These are phyloP conservation scores for Naganishia kalamii DNA, from an alignment of 768 basidiomycete genomes.

Conservation along the genomic window DNA sequence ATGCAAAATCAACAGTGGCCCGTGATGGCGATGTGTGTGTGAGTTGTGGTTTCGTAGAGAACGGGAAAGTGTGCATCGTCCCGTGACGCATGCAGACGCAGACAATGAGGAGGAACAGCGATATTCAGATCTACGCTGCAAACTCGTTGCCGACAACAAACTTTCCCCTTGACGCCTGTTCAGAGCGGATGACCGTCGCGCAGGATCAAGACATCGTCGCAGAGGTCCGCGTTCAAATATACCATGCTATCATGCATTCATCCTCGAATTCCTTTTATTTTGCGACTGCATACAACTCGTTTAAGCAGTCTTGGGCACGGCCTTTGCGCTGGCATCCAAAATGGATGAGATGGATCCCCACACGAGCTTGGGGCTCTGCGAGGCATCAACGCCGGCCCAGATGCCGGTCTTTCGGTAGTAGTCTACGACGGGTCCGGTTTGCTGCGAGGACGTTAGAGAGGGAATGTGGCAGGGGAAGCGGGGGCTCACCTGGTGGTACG, in stretches of 20 bases:
- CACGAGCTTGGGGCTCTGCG: slow-evolving; percentile 83
- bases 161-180: no score
- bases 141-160: no score
- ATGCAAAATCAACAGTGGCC: background rate
- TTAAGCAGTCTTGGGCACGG: slow-evolving; percentile 12
- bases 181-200: no score
- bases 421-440: slow-evolving; percentile 91
- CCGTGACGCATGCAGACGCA: no score
- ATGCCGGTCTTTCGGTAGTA: slow-evolving; percentile 90
- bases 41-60: no score
- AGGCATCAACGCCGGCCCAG: slow-evolving; percentile 86
- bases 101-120: no score
- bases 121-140: no score
- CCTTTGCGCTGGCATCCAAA: slow-evolving; percentile 5
- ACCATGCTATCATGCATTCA: background rate
- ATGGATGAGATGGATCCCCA: slow-evolving; percentile 53
- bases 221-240: no score
- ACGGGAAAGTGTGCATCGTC: no score
- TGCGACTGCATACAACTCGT: background rate
- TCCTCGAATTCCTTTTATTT: background rate
- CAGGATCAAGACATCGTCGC: no score
- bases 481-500: slow-evolving; percentile 61
- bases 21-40: no score
- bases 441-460: slow-evolving; percentile 43
- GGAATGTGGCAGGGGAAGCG: background rate